A percentile compares a stretch with the other conserved stretches of the same genome.
These are phyloP conservation scores for Bauhinia variegata DNA, from an alignment of 306 rosid species.

Conservation along the genomic window DNA sequence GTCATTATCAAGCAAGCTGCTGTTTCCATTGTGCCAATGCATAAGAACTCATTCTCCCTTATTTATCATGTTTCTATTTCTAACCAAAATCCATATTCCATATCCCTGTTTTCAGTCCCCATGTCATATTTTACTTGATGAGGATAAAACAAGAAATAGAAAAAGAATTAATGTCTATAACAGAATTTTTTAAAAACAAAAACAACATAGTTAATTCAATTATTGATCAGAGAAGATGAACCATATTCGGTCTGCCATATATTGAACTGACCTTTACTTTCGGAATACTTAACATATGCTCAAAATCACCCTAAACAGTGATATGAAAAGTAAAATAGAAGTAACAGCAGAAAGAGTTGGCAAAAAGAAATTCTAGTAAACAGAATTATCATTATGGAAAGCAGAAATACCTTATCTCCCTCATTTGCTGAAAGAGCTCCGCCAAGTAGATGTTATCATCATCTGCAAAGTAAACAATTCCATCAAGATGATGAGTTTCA, in stretches of 20 bases:
- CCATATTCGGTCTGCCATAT: background rate
- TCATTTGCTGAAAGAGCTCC: slow-evolving; percentile 74
- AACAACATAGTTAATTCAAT: background rate
- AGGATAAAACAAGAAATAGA: background rate
- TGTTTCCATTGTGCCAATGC: background rate
- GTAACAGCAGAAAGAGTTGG: background rate
- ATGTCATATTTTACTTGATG: background rate
- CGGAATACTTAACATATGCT: too few relatives aligned
- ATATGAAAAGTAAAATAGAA: slow-evolving; percentile 10
- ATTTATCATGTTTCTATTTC: too few relatives aligned
- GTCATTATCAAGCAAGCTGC: background rate
- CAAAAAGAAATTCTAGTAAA: slow-evolving; percentile 13
- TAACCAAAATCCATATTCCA: background rate
- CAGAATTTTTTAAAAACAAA: slow-evolving; percentile 1
- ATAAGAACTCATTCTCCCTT: background rate
- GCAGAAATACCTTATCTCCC: slow-evolving; percentile 74
- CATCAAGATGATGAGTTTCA: slow-evolving; percentile 86
- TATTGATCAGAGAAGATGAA: background rate
- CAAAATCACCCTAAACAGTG: background rate
- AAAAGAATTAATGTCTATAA: background rate
- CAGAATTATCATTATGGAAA: slow-evolving; percentile 21
- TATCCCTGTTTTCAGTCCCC: background rate
- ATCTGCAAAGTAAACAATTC: slow-evolving; percentile 86
- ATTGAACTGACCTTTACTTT: background rate
- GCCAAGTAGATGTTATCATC: slow-evolving; percentile 61